These are phyloP conservation scores for Ilyonectria sp. DNA, from an alignment of 2,329 filamentous ascomycete species.

Conservation along the genomic window DNA sequence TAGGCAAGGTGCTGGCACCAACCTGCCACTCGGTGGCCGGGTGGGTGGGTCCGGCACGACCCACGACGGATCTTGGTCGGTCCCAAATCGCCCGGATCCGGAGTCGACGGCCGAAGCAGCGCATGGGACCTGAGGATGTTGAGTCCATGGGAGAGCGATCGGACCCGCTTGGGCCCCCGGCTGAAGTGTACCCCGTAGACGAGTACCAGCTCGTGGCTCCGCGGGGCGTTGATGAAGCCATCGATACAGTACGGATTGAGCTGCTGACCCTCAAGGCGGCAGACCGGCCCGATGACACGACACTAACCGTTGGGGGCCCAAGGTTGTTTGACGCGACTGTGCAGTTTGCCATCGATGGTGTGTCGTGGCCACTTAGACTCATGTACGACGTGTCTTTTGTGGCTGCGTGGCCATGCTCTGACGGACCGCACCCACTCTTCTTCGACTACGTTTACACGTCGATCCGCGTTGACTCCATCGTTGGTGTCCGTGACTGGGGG, in stretches of 20 bases:
- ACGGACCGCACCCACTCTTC: constrained; percentile 78
- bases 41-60: constrained; percentile 81
- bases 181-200: constrained; percentile 73
- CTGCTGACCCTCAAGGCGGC: constrained; percentile 72
- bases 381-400: constrained; percentile 78
- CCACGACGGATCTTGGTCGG: constrained; percentile 75
- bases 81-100: constrained; percentile 81
- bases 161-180: constrained; percentile 76
- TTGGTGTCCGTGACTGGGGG: constrained; percentile 78
- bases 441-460: constrained; percentile 77
- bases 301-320: constrained; percentile 52
- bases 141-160: constrained; percentile 77
- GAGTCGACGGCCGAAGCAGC: constrained; percentile 70
- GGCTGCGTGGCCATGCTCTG: constrained; percentile 74
- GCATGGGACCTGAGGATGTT: constrained; percentile 72
- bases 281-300: constrained; percentile 44
- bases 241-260: constrained; percentile 80
- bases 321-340: constrained; percentile 72
- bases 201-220: constrained; percentile 77
- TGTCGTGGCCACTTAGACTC: constrained; percentile 75
- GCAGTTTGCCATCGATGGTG: constrained; percentile 75
- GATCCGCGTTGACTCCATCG: constrained; percentile 75
- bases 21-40: constrained; percentile 80
- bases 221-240: constrained; percentile 68
- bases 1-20: constrained; percentile 82